Base-by-base conservation (phyloP, 2,329 filamentous ascomycete genomes). In the Botrytis galanthina region DNA sequence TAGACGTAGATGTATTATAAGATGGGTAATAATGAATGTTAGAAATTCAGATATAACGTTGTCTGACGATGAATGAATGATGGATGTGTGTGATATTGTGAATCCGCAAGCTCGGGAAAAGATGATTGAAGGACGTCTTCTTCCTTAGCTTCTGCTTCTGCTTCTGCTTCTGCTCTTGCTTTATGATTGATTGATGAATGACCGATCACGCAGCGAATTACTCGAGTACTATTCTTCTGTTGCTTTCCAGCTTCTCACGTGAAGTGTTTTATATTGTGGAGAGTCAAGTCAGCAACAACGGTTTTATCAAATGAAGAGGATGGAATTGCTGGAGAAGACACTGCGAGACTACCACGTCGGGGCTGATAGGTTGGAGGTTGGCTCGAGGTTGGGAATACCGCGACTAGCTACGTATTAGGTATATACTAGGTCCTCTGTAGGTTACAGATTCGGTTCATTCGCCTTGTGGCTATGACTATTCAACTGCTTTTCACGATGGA, bases 221-320 rank as follows among this genome's bases (percentile, higher is more conserved):
- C 26, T 39, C 39, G 37, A 39, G 16, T 37, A n/a, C n/a, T 16
- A 2, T 18, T 54, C 48, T 54, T 71, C 10, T 32, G 32, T 39
- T 51, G 10, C 37, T 63, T 63, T 63, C 61, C 61, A 44, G 61
- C 61, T 44, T 39, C 61, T 44, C 61, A 63, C 61, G 61, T 63
- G 61, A 63, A 63, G 61, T 39, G 51, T 57, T 57, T 57, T 29
- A 44, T n/a, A 37, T 20, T 29, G 26, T 39, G 61, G 39, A 37
- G 61, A 59, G 67, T 60, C 51, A 18, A 57, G 51, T 54, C 67
- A 59, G 61, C 61, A 63, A 39, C 39, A 63, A 42, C 61, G 61
- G 37, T 44, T 63, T 44, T 42, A 29, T 29, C 51, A 57, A n/a
- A 63, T 63, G 61, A 39, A 42, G 37, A 42, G 37, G 22, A 57